These are phyloP conservation scores for Lepidium didymum DNA, from an alignment of 345 rosid species.

Conservation along the genomic window DNA sequence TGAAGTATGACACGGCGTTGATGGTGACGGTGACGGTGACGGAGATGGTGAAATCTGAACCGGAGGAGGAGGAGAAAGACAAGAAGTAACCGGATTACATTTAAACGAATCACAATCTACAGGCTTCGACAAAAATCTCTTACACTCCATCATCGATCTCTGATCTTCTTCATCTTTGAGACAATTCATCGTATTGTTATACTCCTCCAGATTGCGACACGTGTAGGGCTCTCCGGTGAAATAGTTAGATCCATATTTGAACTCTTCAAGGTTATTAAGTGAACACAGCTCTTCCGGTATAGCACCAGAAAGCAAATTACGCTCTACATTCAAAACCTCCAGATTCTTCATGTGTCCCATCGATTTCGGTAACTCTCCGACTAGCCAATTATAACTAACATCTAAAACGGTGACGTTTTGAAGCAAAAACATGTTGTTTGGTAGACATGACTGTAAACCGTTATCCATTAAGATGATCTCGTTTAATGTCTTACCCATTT, in stretches of 20 bases:
- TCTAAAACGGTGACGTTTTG: conserved; percentile 60
- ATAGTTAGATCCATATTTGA: conserved; percentile 48
- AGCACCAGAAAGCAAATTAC: conserved; percentile 54
- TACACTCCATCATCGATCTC: conserved; percentile 59
- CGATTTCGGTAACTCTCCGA: conserved; percentile 48
- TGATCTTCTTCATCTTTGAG: conserved; percentile 36
- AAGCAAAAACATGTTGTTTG: conserved; percentile 44
- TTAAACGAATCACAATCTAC: conserved; percentile 42
- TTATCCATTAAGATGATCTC: conserved; percentile 60
- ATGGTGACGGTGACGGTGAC: neutral
- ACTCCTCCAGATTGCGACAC: conserved; percentile 34
- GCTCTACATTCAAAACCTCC: conserved; percentile 49
- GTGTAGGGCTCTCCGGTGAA: conserved; percentile 41
- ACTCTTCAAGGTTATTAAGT: conserved; percentile 51
- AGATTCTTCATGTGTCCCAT: conserved; percentile 47
- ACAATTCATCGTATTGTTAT: conserved; percentile 51
- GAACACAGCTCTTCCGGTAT: conserved; percentile 47
- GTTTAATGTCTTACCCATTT: conserved; percentile 60
- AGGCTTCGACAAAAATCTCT: conserved; percentile 41
- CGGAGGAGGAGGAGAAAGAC: conserved; percentile 26
- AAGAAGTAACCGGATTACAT: conserved; percentile 30
- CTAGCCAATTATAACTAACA: conserved; percentile 48
- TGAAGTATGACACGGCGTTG: conserved; percentile 4
- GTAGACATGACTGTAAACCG: conserved; percentile 59
- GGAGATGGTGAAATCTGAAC: conserved; percentile 2